These are phyloP conservation scores for Populus hybrid DNA, from an alignment of 441 rosid species.

Conservation along the genomic window DNA sequence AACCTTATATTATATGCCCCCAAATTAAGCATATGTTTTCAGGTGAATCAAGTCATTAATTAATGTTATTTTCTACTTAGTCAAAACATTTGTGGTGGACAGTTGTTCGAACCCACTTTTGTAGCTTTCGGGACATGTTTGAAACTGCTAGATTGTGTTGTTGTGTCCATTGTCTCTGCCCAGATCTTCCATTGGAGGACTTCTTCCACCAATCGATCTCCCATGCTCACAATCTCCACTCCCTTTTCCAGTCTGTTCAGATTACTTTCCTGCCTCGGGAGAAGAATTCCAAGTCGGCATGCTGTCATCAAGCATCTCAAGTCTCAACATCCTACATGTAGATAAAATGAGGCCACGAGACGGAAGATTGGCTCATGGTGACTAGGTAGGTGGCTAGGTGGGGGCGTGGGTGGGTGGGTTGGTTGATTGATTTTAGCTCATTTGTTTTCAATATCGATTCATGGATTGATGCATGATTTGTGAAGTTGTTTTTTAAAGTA, in stretches of 20 bases:
- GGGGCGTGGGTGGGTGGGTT: too few species aligned
- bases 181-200: slow-evolving; percentile 36
- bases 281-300: slow-evolving; percentile 49
- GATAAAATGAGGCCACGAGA: slow-evolving; percentile 25
- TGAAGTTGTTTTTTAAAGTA: not conserved
- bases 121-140: slow-evolving; percentile 39
- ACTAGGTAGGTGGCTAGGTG: slow-evolving; percentile 15
- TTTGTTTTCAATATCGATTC: slow-evolving; percentile 18
- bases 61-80: slow-evolving; percentile 28
- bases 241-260: slow-evolving; percentile 24
- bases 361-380: slow-evolving; percentile 31
- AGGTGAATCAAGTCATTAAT: slow-evolving; percentile 56
- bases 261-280: slow-evolving; percentile 32
- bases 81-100: slow-evolving; percentile 47
- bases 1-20: slow-evolving; percentile 41
- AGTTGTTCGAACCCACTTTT: slow-evolving; percentile 53
- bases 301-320: slow-evolving; percentile 44
- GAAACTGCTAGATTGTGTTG: slow-evolving; percentile 37
- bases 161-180: slow-evolving; percentile 41
- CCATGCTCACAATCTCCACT: slow-evolving; percentile 41
- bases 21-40: slow-evolving; percentile 42
- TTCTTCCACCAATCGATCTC: slow-evolving; percentile 45
- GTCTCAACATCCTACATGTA: slow-evolving; percentile 35
- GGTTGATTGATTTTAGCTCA: slow-evolving; percentile 23
- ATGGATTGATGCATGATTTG: slow-evolving; percentile 28